Percentiles rank a stretch among this genome's conserved stretches.
Evolutionary conservation across 495 filamentous ascomycete species (phyloP).

Genomic region (Neurospora sp.): DNA sequence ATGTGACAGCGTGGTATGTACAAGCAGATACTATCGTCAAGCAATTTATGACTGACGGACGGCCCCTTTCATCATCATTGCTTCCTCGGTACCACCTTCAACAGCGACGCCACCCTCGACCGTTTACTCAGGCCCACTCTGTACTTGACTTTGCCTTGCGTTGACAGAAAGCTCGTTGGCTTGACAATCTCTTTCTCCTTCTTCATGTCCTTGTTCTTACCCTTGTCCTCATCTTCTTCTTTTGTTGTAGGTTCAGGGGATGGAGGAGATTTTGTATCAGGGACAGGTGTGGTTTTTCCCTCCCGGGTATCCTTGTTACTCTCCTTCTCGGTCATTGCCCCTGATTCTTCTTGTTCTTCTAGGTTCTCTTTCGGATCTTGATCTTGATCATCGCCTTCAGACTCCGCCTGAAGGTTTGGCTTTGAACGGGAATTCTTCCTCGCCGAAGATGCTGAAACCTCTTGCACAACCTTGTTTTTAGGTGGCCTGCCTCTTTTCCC

Average conservation of each 20-base stretch:
- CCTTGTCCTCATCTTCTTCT: not conserved
- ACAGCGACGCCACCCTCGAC: slow-evolving; percentile 20
- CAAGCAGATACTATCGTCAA: not conserved
- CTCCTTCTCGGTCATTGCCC: not conserved
- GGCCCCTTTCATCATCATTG: not conserved
- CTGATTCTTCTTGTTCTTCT: not conserved
- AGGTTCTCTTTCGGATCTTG: not conserved
- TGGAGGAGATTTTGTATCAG: not conserved
- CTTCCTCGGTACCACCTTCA: slow-evolving; percentile 8
- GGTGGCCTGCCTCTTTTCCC: not conserved
- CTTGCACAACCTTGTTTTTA: not conserved
- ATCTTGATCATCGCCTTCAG: not conserved
- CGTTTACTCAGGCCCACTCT: slow-evolving; percentile 19
- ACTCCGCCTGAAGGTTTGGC: not conserved
- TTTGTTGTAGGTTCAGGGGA: not conserved
- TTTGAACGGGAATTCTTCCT: not conserved
- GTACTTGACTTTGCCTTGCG: slow-evolving; percentile 8
- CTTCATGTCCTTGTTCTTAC: not conserved
- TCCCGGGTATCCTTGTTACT: slow-evolving; percentile 1
- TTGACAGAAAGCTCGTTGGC: not conserved
- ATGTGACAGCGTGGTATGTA: not conserved
- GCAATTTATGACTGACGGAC: not conserved
- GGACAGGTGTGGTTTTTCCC: not conserved
- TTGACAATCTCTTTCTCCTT: not conserved
- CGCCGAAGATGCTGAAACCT: not conserved